Percentiles rank a stretch among this genome's conserved stretches.
These are phyloP conservation scores for Mycena latifolia DNA, from an alignment of 768 basidiomycete species.

Conservation along the genomic window DNA sequence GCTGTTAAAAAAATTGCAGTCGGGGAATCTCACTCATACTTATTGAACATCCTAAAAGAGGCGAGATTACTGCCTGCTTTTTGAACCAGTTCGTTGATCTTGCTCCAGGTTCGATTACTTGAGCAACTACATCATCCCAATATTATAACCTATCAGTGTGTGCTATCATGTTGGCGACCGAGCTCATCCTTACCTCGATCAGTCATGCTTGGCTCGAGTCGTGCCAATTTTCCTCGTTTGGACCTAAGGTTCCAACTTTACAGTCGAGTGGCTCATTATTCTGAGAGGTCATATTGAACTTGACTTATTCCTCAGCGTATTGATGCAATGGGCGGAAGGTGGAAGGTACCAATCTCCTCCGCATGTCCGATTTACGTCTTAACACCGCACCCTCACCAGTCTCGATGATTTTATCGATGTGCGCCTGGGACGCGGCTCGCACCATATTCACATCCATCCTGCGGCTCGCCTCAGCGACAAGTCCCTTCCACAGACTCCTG, in stretches of 20 bases:
- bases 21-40: constrained; percentile 88
- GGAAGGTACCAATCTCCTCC: constrained; percentile 61
- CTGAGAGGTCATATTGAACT: not conserved
- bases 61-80: constrained; percentile 46
- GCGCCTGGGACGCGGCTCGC: constrained; percentile 74
- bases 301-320: constrained; percentile 60
- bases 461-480: constrained; percentile 23
- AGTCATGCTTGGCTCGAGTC: constrained; percentile 93
- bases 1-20: constrained; percentile 98
- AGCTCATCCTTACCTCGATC: constrained; percentile 8
- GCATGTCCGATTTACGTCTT: constrained; percentile 9
- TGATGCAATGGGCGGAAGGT: constrained; percentile 96
- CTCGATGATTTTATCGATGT: constrained; percentile 89
- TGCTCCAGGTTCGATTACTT: constrained; percentile 79
- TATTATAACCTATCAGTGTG: constrained; percentile 91
- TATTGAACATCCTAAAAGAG: constrained; percentile 86
- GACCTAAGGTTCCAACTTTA: constrained; percentile 87
- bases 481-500: constrained; percentile 29
- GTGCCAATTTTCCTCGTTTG: constrained; percentile 88
- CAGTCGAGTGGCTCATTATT: constrained; percentile 65
- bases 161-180: constrained; percentile 5
- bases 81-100: not conserved
- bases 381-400: constrained; percentile 46
- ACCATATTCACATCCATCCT: constrained; percentile 61
- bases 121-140: constrained; percentile 92